phyloP scores from a whole-genome alignment of 805 yeast species.

The Lachancea cidri region DNA sequence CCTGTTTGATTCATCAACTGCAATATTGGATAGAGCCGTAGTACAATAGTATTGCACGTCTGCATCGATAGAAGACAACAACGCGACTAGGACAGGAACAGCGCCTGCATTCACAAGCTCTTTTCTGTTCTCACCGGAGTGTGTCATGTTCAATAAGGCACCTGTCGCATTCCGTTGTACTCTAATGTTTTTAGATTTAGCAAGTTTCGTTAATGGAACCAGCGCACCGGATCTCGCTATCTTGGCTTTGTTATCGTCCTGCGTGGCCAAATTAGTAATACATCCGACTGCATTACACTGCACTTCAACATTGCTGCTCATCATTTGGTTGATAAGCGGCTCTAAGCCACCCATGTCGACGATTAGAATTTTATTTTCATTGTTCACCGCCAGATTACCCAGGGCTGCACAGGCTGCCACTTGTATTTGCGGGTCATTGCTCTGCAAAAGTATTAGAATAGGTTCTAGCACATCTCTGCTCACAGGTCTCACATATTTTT shows the following conservation, averaged over 20 bases:
- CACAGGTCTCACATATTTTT: constrained; percentile 88
- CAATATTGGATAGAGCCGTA: constrained; percentile 93
- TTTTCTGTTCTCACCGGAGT: constrained; percentile 91
- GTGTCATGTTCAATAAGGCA: constrained; percentile 96
- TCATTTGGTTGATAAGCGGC: constrained; percentile 95
- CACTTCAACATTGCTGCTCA: constrained; percentile 93
- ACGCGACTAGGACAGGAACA: constrained; percentile 88
- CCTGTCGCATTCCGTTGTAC: constrained; percentile 99
- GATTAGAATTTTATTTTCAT: constrained; percentile 85
- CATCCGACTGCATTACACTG: constrained; percentile 99
- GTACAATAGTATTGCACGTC: constrained; percentile 99
- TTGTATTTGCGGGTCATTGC: constrained; percentile 90
- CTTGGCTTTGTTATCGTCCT: constrained; percentile 92
- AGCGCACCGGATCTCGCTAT: constrained; percentile 96
- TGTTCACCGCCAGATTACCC: constrained; percentile 96
- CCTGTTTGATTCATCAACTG: constrained; percentile 91
- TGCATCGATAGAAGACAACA: constrained; percentile 80
- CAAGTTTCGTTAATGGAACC: constrained; percentile 88
- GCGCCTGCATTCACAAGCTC: constrained; percentile 98
- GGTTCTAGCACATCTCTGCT: constrained; percentile 91
- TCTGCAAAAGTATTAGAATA: constrained; percentile 77
- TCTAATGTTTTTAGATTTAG: constrained; percentile 88
- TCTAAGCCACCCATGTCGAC: constrained; percentile 98
- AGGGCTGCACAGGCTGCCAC: constrained; percentile 98
- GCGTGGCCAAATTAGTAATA: constrained; percentile 95